Evolutionary conservation across 805 yeast genomes (phyloP), one percentile per base, ranked within the genome.

Genomic region (Huiozyma sinensis): DNA sequence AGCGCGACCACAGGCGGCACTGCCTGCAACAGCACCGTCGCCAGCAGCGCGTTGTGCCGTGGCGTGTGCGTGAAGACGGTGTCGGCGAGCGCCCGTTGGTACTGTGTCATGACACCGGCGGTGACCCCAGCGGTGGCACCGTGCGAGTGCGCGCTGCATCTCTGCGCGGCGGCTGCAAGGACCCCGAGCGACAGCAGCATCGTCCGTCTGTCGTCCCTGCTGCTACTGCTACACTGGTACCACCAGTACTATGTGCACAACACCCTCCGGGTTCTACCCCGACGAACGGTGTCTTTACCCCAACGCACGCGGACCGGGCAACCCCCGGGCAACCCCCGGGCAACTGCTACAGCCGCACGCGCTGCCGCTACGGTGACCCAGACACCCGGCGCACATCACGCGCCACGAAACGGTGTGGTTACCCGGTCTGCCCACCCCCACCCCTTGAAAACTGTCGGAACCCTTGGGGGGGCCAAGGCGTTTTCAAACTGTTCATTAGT

Each of bases 21-120:
- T 0, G 83, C 76, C 7, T 83, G 77, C 38, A 82, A 76, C 53
- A 77, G 71, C 0, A 79, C 60, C 0, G 84, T 77, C 3, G 88
- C 84, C 38, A 81, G 52, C 4, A 82, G 35, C 0, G 88, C 74
- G 55, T 82, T 81, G 40, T 71, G 71, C 2, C 75, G 78, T 1
- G 87, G 76, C 7, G 53, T 52, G 34, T 46, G 50, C 3, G 51
- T 48, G 29, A 59, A 61, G 1, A 56, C 35, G 7, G 33, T 11
- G 11, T n/a, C 8, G 6, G 24, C 27, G 32, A n/a, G 12, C 12
- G 30, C 3, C 4, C 12, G 40, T 9, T 13, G 8, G 32, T 9
- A n/a, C n/a, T 5, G 32, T 2, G 37, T 3, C 6, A 28, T 5
- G 13, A 13, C 7, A 7, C 11, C 30, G 32, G 9, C 24, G 31